Evolutionary conservation across 108 stramenopile genomes (phyloP), one percentile per base, ranked within the genome.

Genomic region (Ochromonas danica): DNA sequence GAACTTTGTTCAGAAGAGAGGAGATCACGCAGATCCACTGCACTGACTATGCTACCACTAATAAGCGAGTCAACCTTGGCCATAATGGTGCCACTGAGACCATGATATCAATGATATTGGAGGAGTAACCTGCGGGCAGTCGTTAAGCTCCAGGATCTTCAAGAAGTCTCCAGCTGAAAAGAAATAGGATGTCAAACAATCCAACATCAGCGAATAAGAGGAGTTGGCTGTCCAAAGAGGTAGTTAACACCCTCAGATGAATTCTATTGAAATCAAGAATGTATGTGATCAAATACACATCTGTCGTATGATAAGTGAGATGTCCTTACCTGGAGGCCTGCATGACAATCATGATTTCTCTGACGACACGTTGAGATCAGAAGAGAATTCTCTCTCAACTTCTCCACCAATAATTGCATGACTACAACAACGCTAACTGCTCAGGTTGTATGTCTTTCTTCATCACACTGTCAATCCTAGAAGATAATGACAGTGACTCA

Each of bases 391-490:
- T n/a, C n/a, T n/a, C n/a, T n/a, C n/a, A n/a, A n/a, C n/a, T n/a
- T n/a, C n/a, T n/a, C 51, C 17, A 57, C 51, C 51, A 57, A 57
- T 57, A 57, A 10, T 57, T 57, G 17, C 10, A 57, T 17, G 51
- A 57, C 10, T 10, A 57, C 51, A 17, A 57, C 51, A 57, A 17
- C 51, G 22, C 10, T 57, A 57, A 57, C 51, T 57, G 10, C 51
- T 57, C 22, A 57, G 51, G 17, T 57, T 57, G 51, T 57, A 57
- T 57, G 51, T 57, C 51, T 57, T 57, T 57, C 51, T 57, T 17
- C 51, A 57, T 57, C 51, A 17, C 10, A 57, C n/a, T n/a, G n/a
- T 17, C 51, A 57, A 57, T 57, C 51, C 51, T 57, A 17, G 51
- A 17, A 57, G 51, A n/a, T n/a, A 17, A 57, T 57, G 51, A 22